A percentile compares a stretch with the other conserved stretches of the same genome.
These are phyloP conservation scores for Ensete glaucum DNA, from an alignment of 176 grass and related monocot genomes.

Conservation along the genomic window DNA sequence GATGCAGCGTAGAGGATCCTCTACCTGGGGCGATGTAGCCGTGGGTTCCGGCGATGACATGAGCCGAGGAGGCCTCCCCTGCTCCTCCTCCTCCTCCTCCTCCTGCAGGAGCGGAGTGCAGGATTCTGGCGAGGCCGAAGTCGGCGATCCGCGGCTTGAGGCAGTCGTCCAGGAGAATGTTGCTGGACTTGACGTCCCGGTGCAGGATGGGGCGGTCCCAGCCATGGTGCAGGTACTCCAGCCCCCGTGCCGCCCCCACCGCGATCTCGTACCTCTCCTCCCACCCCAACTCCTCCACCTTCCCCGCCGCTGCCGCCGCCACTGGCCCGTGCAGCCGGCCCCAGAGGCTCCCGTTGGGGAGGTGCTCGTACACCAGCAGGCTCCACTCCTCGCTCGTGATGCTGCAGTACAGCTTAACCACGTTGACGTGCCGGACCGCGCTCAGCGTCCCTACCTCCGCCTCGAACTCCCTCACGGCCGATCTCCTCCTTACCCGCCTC, in stretches of 20 bases:
- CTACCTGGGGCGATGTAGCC: conserved; percentile 88
- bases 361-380: conserved; percentile 88
- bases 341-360: conserved; percentile 72
- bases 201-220: conserved; percentile 77
- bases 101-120: neutral
- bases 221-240: conserved; percentile 93
- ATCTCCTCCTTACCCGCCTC: neutral
- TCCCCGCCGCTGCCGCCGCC: conserved; percentile 18
- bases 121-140: conserved; percentile 70
- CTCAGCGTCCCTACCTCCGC: conserved; percentile 67
- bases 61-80: conserved; percentile 32
- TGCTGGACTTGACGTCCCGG: conserved; percentile 78
- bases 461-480: conserved; percentile 43
- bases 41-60: conserved; percentile 75
- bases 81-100: neutral
- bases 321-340: conserved; percentile 38
- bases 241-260: conserved; percentile 54
- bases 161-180: conserved; percentile 68
- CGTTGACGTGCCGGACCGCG: conserved; percentile 64
- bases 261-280: conserved; percentile 45
- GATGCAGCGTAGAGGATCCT: neutral
- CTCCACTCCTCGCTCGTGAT: conserved; percentile 60
- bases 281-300: conserved; percentile 48
- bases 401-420: conserved; percentile 89
- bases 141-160: conserved; percentile 81